phyloP scores from a whole-genome alignment of 345 rosid genomes.

The Salix udensis region DNA sequence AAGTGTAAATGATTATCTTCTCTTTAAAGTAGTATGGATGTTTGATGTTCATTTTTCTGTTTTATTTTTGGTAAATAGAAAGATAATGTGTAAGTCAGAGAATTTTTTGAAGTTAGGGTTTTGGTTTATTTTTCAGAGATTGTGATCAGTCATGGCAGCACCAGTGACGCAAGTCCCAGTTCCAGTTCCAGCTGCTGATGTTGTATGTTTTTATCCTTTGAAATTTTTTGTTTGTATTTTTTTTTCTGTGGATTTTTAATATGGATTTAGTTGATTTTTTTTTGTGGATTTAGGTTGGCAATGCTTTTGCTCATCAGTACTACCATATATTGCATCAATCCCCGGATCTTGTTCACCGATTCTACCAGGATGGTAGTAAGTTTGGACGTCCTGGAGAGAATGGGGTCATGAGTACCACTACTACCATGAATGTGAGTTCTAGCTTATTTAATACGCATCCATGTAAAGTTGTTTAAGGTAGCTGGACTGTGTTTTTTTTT shows the following conservation, averaged over 20 bases:
- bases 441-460: too few species aligned
- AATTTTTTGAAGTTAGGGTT: background rate
- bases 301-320: slow-evolving; percentile 94
- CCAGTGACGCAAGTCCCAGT: slow-evolving; percentile 2
- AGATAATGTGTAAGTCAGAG: too few species aligned
- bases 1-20: too few species aligned
- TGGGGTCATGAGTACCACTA: slow-evolving; percentile 68
- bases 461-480: too few species aligned
- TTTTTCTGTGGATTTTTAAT: background rate
- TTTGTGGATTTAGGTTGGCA: slow-evolving; percentile 57
- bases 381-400: slow-evolving; percentile 78
- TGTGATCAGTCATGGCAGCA: slow-evolving; percentile 12
- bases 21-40: too few species aligned
- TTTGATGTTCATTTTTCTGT: background rate
- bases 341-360: slow-evolving; percentile 79
- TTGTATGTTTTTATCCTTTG: slow-evolving; percentile 14
- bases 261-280: background rate
- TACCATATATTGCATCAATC: slow-evolving; percentile 86
- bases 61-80: too few species aligned
- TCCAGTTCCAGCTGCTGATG: slow-evolving; percentile 16
- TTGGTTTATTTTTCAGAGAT: background rate
- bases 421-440: slow-evolving; percentile 74
- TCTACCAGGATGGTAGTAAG: slow-evolving; percentile 90
- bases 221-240: background rate
- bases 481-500: background rate